Conservation (phyloP, 257 asterid species). For the Nicotiana paniculata region DNA sequence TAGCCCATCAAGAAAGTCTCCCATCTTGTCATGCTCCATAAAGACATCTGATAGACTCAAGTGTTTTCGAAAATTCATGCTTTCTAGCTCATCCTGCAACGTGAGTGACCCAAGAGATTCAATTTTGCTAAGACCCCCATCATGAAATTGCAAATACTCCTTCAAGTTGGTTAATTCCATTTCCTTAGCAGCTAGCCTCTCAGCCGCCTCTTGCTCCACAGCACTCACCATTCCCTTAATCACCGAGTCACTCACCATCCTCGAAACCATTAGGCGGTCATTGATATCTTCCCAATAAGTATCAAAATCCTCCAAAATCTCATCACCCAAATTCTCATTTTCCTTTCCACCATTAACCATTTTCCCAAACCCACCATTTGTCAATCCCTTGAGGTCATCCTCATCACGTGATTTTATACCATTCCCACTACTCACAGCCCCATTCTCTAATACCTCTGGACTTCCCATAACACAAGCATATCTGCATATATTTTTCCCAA, state of each 20-base stretch:
- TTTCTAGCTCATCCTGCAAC: constrained; percentile 5
- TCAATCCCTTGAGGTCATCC: neutral
- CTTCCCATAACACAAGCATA: constrained; percentile 23
- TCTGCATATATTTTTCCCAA: neutral
- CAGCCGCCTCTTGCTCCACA: constrained; percentile 76
- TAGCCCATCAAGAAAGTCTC: constrained; percentile 32
- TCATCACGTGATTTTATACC: constrained; percentile 16
- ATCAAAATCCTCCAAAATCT: constrained; percentile 63
- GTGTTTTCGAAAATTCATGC: neutral
- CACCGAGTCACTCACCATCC: constrained; percentile 85
- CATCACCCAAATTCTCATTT: constrained; percentile 50
- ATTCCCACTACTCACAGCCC: constrained; percentile 12
- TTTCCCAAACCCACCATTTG: constrained; percentile 6
- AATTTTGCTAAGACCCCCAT: constrained; percentile 8
- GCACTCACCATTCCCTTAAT: constrained; percentile 88
- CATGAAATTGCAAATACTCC: constrained; percentile 27
- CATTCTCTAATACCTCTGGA: constrained; percentile 27
- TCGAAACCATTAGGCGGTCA: constrained; percentile 58
- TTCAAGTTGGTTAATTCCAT: constrained; percentile 50
- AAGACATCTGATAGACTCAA: constrained; percentile 20
- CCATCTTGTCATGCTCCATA: constrained; percentile 33
- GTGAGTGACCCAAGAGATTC: constrained; percentile 14
- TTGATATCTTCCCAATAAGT: constrained; percentile 64
- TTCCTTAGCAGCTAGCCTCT: constrained; percentile 54
- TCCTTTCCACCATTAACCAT: constrained; percentile 24